These are phyloP conservation scores for Aplosporella prunicola DNA, from an alignment of 2,329 filamentous ascomycete species.

Conservation along the genomic window DNA sequence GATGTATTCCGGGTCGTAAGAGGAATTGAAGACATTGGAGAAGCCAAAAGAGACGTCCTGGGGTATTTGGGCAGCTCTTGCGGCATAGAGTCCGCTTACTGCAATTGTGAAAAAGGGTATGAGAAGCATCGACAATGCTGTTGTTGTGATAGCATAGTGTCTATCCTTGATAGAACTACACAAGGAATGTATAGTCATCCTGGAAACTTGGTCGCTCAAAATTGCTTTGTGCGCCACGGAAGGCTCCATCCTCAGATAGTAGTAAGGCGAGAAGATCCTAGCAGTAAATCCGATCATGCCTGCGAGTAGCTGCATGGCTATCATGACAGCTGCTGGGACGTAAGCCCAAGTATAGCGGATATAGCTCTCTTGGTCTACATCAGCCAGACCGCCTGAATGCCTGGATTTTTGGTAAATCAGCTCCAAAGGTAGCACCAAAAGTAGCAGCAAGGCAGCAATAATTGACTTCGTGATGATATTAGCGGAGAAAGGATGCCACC, in stretches of 20 bases:
- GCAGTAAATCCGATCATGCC: not conserved
- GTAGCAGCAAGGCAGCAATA: not conserved
- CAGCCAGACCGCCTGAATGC: not conserved
- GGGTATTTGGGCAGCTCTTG: not conserved
- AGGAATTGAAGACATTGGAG: too few relatives aligned
- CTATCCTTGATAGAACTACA: not conserved
- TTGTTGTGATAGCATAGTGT: not conserved
- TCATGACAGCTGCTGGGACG: not conserved
- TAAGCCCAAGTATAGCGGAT: not conserved
- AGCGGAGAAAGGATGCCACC: not conserved
- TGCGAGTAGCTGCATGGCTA: not conserved
- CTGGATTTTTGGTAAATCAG: not conserved
- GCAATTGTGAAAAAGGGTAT: not conserved
- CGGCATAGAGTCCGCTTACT: constrained; percentile 1
- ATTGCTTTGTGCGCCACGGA: not conserved
- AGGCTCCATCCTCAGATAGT: not conserved
- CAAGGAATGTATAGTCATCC: not conserved
- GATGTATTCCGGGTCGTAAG: too few relatives aligned
- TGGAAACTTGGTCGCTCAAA: not conserved
- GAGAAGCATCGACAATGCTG: not conserved
- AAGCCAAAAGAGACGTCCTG: not conserved
- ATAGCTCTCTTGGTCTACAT: not conserved
- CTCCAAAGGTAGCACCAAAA: not conserved
- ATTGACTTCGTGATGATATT: not conserved
- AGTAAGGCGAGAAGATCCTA: not conserved